Evolutionary conservation across 805 yeast species (phyloP).

Genomic region (Debaryomyces maramus): DNA sequence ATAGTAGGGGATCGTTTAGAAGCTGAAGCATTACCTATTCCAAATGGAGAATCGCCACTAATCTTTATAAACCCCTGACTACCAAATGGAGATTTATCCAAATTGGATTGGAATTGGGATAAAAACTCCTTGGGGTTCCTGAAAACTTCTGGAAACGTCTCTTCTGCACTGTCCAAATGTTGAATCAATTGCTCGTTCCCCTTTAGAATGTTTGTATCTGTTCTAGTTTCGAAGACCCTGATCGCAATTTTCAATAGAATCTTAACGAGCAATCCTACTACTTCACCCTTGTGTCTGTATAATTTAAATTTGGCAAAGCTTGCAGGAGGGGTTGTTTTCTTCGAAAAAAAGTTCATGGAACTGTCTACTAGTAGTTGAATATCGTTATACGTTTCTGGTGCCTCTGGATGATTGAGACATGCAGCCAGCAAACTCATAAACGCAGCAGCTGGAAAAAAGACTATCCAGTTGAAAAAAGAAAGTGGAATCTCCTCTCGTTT

Average conservation of each 20-base stretch:
- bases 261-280: conserved; percentile 20
- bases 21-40: too few species aligned
- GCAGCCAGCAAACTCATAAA: conserved; percentile 27
- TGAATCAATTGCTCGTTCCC: conserved; percentile 16
- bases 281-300: conserved; percentile 17
- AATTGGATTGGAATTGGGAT: not conserved
- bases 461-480: conserved; percentile 32
- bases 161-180: conserved; percentile 16
- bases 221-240: conserved; percentile 21
- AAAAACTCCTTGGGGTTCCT: conserved; percentile 1
- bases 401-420: conserved; percentile 31
- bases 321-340: not conserved
- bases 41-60: conserved; percentile 5
- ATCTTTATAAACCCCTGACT: not conserved
- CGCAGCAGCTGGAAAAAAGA: conserved; percentile 34
- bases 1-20: too few species aligned
- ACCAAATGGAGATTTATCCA: not conserved
- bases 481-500: conserved; percentile 18
- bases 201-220: conserved; percentile 15
- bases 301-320: conserved; percentile 1
- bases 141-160: conserved; percentile 19
- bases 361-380: conserved; percentile 28
- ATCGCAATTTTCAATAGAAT: conserved; percentile 22
- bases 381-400: conserved; percentile 28
- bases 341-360: conserved; percentile 14